Evolutionary conservation across 1,284 basidiomycete species (phyloP), one percentile per base, ranked within the genome.

Genomic region (Cutaneotrichosporon dermatis): DNA sequence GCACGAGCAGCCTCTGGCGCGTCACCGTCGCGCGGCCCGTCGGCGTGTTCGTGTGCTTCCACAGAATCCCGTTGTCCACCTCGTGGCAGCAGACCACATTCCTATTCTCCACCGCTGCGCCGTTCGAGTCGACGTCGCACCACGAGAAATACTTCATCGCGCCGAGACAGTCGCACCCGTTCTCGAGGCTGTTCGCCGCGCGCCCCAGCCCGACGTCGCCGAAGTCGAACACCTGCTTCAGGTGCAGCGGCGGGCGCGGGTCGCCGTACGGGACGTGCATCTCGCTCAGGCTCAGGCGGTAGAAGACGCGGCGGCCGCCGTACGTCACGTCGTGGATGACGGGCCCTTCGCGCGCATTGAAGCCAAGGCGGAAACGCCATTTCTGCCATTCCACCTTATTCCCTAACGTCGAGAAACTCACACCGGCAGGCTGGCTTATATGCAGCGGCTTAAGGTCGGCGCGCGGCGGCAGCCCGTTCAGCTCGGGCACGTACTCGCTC

Each of bases 371-470:
- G 61, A 68, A 60, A 34, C 59, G 48, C 72, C 73, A 73, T 51
- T 75, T 75, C 54, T 73, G 72, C 73, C 73, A 73, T 11, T 55
- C 40, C n/a, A 75, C 52, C 15, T 84, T 83, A 68, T 91, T 80
- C 0, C 91, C 92, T 49, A 86, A 82, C 74, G 95, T 82, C 73
- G 82, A 88, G 82, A 94, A 96, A 5, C 16, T 34, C 13, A 53
- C 51, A 8, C 51, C 51, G 33, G 35, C 16, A 6, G 51, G 51
- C 51, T 53, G 51, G 2, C 33, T 53, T 33, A 53, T 41, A 33
- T 53, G 51, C 41, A 53, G 51, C 7, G 51, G 51, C 41, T 53
- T 53, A 13, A 53, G 42, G 11, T 53, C 51, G 15, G 44, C 25
- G 42, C 51, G 51, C 11, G 33, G 33, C 25, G 40, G 11, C 12